phyloP scores from a whole-genome alignment of 352 stramenopile genomes.

The Phytopythium vexans region DNA sequence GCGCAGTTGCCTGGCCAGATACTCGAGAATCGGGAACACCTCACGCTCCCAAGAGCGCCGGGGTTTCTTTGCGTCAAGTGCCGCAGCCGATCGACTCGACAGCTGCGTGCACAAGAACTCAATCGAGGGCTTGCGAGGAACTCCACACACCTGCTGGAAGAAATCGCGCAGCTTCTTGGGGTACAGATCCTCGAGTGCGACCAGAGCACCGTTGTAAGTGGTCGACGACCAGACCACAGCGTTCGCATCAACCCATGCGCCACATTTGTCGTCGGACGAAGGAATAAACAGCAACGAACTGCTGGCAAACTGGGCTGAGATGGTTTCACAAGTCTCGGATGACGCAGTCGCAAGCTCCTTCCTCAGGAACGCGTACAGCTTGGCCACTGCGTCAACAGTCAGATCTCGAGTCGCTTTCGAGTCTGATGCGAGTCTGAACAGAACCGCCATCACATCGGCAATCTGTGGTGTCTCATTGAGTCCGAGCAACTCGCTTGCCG shows the following conservation, averaged over 20 bases:
- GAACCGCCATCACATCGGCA: slow-evolving; percentile 38
- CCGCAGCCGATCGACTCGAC: background rate
- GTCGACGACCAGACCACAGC: slow-evolving; percentile 45
- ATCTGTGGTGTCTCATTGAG: slow-evolving; percentile 38
- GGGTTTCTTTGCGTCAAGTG: background rate
- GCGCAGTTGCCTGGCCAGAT: slow-evolving; percentile 37
- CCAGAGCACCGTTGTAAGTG: slow-evolving; percentile 21
- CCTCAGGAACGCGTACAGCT: slow-evolving; percentile 42
- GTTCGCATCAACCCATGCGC: slow-evolving; percentile 10
- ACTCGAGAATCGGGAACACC: slow-evolving; percentile 35
- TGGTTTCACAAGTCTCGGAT: background rate
- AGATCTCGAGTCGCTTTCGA: slow-evolving; percentile 9
- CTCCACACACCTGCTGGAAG: slow-evolving; percentile 60
- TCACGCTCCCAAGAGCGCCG: slow-evolving; percentile 25
- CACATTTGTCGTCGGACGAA: background rate
- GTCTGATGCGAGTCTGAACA: slow-evolving; percentile 26
- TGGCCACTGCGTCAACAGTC: slow-evolving; percentile 16
- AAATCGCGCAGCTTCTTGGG: slow-evolving; percentile 47
- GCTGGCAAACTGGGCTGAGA: slow-evolving; percentile 10
- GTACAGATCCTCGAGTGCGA: slow-evolving; percentile 51
- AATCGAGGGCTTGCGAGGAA: slow-evolving; percentile 59
- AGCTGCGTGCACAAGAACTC: slow-evolving; percentile 39
- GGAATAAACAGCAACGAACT: slow-evolving; percentile 26
- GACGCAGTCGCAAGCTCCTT: slow-evolving; percentile 13
- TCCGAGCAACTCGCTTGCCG: slow-evolving; percentile 32